Evolutionary conservation across 1,139 yeast species (phyloP), one percentile per base, ranked within the genome.

Genomic region (Pichia sp.): DNA sequence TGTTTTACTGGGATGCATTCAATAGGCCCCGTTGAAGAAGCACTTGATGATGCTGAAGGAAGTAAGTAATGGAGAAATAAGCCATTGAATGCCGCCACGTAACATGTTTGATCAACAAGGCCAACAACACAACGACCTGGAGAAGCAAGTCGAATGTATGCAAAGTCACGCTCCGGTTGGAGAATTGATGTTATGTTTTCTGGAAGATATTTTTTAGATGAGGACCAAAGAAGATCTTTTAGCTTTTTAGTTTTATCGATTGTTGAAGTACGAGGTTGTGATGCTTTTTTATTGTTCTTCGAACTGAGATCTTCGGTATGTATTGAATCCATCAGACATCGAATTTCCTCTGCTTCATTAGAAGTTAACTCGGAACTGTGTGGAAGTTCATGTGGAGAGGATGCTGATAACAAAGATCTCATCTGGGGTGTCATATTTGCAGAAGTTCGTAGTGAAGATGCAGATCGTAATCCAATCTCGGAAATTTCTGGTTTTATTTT

Each of bases 121-220:
- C 58, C 58, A 7, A 60, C 61, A 8, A 50, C 47, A 5, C 59
- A 56, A 10, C 43, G 54, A 3, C 53, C 53, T 29, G 57, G 56
- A 25, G 38, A 29, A 25, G 49, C 50, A 10, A 68, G 52, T 45
- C 60, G 64, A 37, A 69, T 58, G 44, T 52, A 67, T 2, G 74
- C 73, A 59, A 64, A 71, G 45, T 70, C 70, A 41, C 75, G 52
- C 44, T 66, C 64, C 2, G 74, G 75, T 43, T 70, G 73, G 28
- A 70, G 50, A 0, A 70, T 67, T 25, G 66, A 58, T 40, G 58
- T 61, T 26, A 63, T 53, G 33, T 56, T 58, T 10, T 58, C 34
- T 5, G 67, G 67, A 2, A 71, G 55, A 39, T 69, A 68, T 25
- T 58, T 51, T 37, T 56, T 56, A 4, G 61, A 58, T 38, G 51